Percentiles rank a stretch among this genome's conserved stretches.
Conservation (phyloP, 2,329 filamentous ascomycete species). For the Periconia macrospinosa region DNA sequence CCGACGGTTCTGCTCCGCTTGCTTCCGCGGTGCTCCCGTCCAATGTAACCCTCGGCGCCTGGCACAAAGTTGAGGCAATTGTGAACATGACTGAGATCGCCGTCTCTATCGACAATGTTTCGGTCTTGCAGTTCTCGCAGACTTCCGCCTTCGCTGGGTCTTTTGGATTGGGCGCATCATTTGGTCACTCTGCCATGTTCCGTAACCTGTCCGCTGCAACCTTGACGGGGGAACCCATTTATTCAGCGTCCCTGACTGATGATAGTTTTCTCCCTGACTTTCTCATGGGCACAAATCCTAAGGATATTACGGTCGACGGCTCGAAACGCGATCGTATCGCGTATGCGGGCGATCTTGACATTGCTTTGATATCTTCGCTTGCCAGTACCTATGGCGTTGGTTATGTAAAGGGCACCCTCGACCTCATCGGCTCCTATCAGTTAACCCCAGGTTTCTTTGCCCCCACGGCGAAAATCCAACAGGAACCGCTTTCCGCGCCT, state of each 20-base stretch:
- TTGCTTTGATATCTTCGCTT: conserved; percentile 25
- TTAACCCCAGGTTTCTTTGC: conserved; percentile 34
- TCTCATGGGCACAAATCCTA: conserved; percentile 39
- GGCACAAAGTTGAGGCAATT: conserved; percentile 7
- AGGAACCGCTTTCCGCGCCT: conserved; percentile 16
- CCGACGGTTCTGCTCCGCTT: not conserved
- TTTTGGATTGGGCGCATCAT: conserved; percentile 36
- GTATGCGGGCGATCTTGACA: conserved; percentile 38
- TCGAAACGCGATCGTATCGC: conserved; percentile 40
- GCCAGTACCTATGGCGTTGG: conserved; percentile 29
- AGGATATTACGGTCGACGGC: conserved; percentile 38
- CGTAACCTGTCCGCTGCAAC: conserved; percentile 16
- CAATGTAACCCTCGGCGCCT: conserved; percentile 5
- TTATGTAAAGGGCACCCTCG: conserved; percentile 28
- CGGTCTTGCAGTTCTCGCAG: conserved; percentile 29
- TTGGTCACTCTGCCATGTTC: conserved; percentile 31
- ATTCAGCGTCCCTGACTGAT: conserved; percentile 30
- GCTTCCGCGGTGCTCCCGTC: not conserved
- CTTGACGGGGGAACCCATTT: conserved; percentile 15
- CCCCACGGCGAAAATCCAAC: conserved; percentile 38
- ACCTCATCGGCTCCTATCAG: conserved; percentile 35
- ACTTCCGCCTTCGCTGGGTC: conserved; percentile 30
- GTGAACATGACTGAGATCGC: conserved; percentile 6
- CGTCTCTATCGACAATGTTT: conserved; percentile 13
- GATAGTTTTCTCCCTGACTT: conserved; percentile 34